Evolutionary conservation across 768 basidiomycete genomes (phyloP).

Genomic region (Suillus plorans): DNA sequence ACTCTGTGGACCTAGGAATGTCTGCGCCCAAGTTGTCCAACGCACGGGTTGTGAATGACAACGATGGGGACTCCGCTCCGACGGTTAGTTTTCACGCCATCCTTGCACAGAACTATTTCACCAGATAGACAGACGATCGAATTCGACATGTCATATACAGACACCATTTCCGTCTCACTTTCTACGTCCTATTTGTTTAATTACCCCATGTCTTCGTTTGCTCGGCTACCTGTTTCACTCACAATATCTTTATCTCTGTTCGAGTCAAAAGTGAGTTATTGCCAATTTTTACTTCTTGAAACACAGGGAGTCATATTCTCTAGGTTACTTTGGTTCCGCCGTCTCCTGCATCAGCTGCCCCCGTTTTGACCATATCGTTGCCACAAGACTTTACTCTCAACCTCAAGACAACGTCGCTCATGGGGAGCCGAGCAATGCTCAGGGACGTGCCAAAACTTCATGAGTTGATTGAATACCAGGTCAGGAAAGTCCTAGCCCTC

Average conservation of each 20-base stretch:
- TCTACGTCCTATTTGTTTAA: conserved; percentile 84
- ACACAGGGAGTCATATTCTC: not conserved
- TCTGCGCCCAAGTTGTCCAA: conserved; percentile 78
- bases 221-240: conserved; percentile 77
- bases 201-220: conserved; percentile 82
- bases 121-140: conserved; percentile 62
- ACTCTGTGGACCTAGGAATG: conserved; percentile 78
- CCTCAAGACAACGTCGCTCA: conserved; percentile 84
- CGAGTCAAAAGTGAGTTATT: conserved; percentile 55
- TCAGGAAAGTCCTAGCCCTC: conserved; percentile 61
- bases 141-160: conserved; percentile 82
- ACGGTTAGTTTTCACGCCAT: conserved; percentile 28
- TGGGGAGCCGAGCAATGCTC: conserved; percentile 96
- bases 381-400: conserved; percentile 86
- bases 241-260: conserved; percentile 78
- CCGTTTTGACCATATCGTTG: conserved; percentile 69
- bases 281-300: conserved; percentile 8
- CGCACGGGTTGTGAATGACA: conserved; percentile 47
- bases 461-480: conserved; percentile 86
- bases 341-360: conserved; percentile 46
- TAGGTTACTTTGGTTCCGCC: conserved; percentile 71
- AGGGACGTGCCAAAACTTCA: conserved; percentile 97
- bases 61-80: conserved; percentile 11
- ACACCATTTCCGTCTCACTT: conserved; percentile 78
- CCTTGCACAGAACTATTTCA: conserved; percentile 14